Conservation (phyloP, 2,329 filamentous ascomycete species). For the Colletotrichum sp. region DNA sequence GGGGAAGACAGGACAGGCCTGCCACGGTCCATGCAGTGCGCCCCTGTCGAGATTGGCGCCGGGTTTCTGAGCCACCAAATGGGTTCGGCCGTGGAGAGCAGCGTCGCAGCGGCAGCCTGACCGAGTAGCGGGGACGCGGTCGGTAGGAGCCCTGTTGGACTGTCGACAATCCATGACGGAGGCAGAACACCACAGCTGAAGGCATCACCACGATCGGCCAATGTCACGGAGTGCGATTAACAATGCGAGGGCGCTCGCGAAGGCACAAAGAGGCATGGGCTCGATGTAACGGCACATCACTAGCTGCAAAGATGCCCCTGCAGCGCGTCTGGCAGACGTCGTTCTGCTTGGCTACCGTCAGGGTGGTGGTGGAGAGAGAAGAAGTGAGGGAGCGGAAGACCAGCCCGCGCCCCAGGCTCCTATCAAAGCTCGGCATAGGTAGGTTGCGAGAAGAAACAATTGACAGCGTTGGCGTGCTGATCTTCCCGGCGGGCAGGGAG, state of each 20-base stretch:
- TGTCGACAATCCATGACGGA: neutral
- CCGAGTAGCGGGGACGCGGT: neutral
- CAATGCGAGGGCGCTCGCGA: neutral
- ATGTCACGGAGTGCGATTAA: neutral
- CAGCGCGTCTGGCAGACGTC: neutral
- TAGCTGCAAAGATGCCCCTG: neutral
- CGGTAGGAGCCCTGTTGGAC: neutral
- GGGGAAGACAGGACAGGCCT: neutral
- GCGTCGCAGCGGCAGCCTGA: neutral
- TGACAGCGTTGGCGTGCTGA: constrained; percentile 12
- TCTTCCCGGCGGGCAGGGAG: neutral
- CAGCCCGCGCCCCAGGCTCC: neutral
- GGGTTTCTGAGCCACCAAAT: neutral
- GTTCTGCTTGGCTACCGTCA: neutral
- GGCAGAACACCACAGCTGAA: neutral
- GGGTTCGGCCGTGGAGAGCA: neutral
- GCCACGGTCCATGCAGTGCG: neutral
- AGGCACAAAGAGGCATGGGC: neutral
- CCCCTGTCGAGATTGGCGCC: neutral
- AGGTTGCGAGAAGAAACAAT: neutral
- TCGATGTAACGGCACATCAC: neutral
- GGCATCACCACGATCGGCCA: neutral
- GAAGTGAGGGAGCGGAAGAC: neutral
- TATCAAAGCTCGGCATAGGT: neutral
- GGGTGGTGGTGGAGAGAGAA: neutral